phyloP scores from a whole-genome alignment of 768 basidiomycete genomes.

The Boletus sp. region DNA sequence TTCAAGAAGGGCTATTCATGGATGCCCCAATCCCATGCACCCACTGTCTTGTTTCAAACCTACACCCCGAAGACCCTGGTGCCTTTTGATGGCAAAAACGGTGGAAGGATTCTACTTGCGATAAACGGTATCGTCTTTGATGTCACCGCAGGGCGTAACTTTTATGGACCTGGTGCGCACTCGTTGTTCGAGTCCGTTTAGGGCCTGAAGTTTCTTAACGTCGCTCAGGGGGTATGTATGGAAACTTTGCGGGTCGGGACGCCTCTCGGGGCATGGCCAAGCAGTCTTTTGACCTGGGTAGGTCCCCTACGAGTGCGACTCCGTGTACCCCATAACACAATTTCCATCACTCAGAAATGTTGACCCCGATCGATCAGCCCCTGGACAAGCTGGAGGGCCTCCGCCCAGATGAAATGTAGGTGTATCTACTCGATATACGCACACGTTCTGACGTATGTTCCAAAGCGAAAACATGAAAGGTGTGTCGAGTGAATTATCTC shows the following conservation, averaged over 20 bases:
- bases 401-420: slow-evolving; percentile 77
- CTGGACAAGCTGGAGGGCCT: slow-evolving; percentile 83
- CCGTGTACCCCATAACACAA: not conserved
- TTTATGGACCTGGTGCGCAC: slow-evolving; percentile 89
- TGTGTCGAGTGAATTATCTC: slow-evolving; percentile 20
- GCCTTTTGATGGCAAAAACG: slow-evolving; percentile 61
- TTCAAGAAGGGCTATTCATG: slow-evolving; percentile 88
- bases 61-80: slow-evolving; percentile 77
- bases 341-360: slow-evolving; percentile 60
- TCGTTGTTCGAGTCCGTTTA: not conserved
- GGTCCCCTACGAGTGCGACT: slow-evolving; percentile 22
- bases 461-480: slow-evolving; percentile 89
- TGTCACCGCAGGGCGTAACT: slow-evolving; percentile 82
- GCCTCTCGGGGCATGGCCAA: slow-evolving; percentile 97
- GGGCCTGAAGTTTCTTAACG: not conserved
- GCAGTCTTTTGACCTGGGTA: slow-evolving; percentile 92
- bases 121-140: slow-evolving; percentile 91
- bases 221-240: slow-evolving; percentile 84
- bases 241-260: slow-evolving; percentile 95
- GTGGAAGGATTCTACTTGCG: slow-evolving; percentile 76
- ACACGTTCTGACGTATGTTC: not conserved
- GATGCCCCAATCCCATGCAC: slow-evolving; percentile 82
- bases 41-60: slow-evolving; percentile 69
- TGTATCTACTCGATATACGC: slow-evolving; percentile 3
- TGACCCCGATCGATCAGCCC: slow-evolving; percentile 82